Evolutionary conservation across 768 basidiomycete genomes (phyloP), one percentile per base, ranked within the genome.

Genomic region (Rubroboletus satanas): DNA sequence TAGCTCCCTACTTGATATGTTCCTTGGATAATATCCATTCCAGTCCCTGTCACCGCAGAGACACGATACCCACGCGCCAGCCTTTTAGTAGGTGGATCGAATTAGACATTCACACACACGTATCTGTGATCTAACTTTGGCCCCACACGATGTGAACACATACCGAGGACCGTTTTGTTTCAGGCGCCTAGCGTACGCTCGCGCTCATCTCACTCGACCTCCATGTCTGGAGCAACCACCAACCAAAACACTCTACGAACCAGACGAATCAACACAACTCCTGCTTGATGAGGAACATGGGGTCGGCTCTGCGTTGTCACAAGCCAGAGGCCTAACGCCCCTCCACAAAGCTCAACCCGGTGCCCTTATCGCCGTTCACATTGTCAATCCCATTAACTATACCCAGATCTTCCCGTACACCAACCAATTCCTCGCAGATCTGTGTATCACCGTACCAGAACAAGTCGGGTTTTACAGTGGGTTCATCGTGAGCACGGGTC

Each of bases 391-490:
- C 17, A 37, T 54, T 17, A 52, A 52, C 11, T 54, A 43, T 15
- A 43, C 37, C 3, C 54, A 54, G 18, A 55, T 43, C 15, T 55
- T 55, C 14, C 54, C 54, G 21, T 54, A 54, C 53, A 43, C 55
- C 52, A 54, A 54, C 33, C 54, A 54, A 55, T 28, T 54, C 5
- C 39, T 54, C n/a, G 54, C 33, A 6, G 52, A 54, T n/a, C 11
- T 54, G 17, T 33, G 2, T 26, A 43, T 54, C 18, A 52, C 54
- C 12, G 2, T 29, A 15, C 54, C 54, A 17, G 52, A 54, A 21
- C 53, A 55, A 5, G 54, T 55, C 7, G 53, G 54, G 0, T 56
- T 55, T 55, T 56, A 56, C n/a, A 55, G 42, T 17, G 41, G 53
- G 3, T 28, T 55, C 42, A 18, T 55, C 8, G 54, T 55, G 39